Conservation (phyloP, 495 filamentous ascomycete genomes). For the Penicillium macrosclerotiorum region DNA sequence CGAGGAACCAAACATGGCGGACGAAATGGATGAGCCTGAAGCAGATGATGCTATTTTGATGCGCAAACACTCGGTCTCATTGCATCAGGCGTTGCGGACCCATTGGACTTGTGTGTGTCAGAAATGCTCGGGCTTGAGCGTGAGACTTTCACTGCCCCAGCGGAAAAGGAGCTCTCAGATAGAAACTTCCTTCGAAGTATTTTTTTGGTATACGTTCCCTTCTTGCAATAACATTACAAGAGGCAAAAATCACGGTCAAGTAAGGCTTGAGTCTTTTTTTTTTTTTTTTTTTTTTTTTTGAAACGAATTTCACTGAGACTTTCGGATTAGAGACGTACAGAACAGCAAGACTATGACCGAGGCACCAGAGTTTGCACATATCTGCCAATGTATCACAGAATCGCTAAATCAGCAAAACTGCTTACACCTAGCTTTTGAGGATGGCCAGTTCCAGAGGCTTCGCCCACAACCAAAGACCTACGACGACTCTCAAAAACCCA, state of each 20-base stretch:
- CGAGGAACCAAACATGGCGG: slow-evolving; percentile 21
- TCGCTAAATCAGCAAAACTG: slow-evolving; percentile 27
- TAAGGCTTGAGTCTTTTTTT: slow-evolving; percentile 18
- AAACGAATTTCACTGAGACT: slow-evolving; percentile 17
- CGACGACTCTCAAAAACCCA: slow-evolving; percentile 18
- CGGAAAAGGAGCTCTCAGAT: slow-evolving; percentile 11
- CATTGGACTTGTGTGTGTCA: slow-evolving; percentile 31
- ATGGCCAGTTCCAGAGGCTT: slow-evolving; percentile 25
- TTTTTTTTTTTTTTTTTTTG: no score
- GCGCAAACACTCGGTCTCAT: slow-evolving; percentile 26
- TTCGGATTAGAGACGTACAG: slow-evolving; percentile 17
- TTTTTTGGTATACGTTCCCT: slow-evolving; percentile 27
- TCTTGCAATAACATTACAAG: slow-evolving; percentile 23
- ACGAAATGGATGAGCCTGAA: slow-evolving; percentile 20
- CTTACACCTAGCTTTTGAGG: slow-evolving; percentile 24
- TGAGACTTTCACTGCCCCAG: slow-evolving; percentile 25
- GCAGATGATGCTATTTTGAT: slow-evolving; percentile 25
- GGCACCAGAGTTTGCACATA: slow-evolving; percentile 19
- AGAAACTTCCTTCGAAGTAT: slow-evolving; percentile 23
- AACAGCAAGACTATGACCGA: slow-evolving; percentile 9
- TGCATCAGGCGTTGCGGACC: slow-evolving; percentile 26
- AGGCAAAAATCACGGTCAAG: slow-evolving; percentile 31
- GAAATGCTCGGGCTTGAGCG: slow-evolving; percentile 31
- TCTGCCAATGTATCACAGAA: slow-evolving; percentile 26
- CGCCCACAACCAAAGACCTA: slow-evolving; percentile 31